Conservation (phyloP, 805 yeast genomes). For the Saccharomycopsis microspora region DNA sequence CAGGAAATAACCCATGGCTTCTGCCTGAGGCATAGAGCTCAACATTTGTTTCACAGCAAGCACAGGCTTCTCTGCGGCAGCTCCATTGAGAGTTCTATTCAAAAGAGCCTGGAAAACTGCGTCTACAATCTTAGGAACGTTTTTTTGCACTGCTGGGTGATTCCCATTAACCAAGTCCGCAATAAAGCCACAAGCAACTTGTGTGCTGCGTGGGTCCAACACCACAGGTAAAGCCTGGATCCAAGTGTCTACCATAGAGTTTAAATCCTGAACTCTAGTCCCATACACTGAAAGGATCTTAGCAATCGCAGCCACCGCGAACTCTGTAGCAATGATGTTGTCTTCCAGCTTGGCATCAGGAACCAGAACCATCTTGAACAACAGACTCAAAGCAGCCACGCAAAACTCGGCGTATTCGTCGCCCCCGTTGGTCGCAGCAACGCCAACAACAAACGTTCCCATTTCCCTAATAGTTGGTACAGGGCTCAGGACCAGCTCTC, state of each 20-base stretch:
- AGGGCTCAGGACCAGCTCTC: slow-evolving; percentile 50
- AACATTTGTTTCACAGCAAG: slow-evolving; percentile 52
- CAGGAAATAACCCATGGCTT: slow-evolving; percentile 53
- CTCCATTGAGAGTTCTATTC: slow-evolving; percentile 57
- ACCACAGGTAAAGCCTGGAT: slow-evolving; percentile 68
- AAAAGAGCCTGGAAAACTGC: slow-evolving; percentile 63
- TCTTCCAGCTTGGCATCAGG: slow-evolving; percentile 85
- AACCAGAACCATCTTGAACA: slow-evolving; percentile 58
- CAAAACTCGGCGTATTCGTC: slow-evolving; percentile 47
- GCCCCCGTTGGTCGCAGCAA: slow-evolving; percentile 77
- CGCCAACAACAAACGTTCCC: slow-evolving; percentile 76
- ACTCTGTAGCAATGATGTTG: slow-evolving; percentile 79
- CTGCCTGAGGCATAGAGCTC: slow-evolving; percentile 52
- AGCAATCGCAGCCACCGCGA: slow-evolving; percentile 72
- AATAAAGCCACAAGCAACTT: slow-evolving; percentile 68
- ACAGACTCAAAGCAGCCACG: slow-evolving; percentile 59
- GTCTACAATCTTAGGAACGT: slow-evolving; percentile 52
- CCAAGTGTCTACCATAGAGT: slow-evolving; percentile 65
- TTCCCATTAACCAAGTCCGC: slow-evolving; percentile 57
- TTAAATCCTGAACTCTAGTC: slow-evolving; percentile 41
- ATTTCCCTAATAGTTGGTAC: slow-evolving; percentile 76
- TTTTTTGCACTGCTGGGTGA: slow-evolving; percentile 47
- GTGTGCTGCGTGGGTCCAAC: slow-evolving; percentile 83
- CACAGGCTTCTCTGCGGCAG: slow-evolving; percentile 57
- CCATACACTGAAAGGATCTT: slow-evolving; percentile 63